Base-by-base conservation (phyloP, 2,329 filamentous ascomycete genomes). In the Aspergillus quadricinctus region DNA sequence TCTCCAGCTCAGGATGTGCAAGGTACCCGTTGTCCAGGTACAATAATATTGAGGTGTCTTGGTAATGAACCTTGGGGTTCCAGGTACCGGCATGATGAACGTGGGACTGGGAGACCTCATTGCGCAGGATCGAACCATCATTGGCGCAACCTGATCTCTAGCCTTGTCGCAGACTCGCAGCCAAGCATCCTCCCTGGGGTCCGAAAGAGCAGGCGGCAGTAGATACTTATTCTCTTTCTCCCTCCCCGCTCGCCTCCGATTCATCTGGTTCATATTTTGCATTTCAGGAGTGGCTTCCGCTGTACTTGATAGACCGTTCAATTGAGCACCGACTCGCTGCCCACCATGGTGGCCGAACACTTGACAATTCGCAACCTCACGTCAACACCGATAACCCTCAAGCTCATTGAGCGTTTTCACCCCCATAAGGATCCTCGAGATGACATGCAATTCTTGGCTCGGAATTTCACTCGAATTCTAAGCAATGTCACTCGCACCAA, bases 311-410 rank as follows among this genome's bases (percentile, higher is more conserved):
- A 25, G 43, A 46, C 11, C 23, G 43, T 46, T 46, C 43, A 46
- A 46, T 46, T 46, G 14, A 37, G 31, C 31, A 17, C 31, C 4
- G 14, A n/a, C 31, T 17, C 17, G 43, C 11, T 14, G 43, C 43
- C 27, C 23, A 45, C 8, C 27, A 75, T 77, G 74, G 72, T 70
- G 49, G 73, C 72, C 43, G 67, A 75, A 55, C 57, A 67, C 31
- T 77, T 96, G 63, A 89, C 83, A 4, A 84, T 97, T 66, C 90
- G 92, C 66, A 97, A 97, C 73, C 78, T 96, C 62, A 93, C 90
- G 48, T 79, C 83, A 56, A 86, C 83, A 50, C 81, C 85, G n/a
- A 78, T 96, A 54, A 84, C 87, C 63, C 82, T 97, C 65, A 87
- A 86, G 72, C 73, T 80, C 57, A 79, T 93, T 57, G 89, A 95